Base-by-base conservation (phyloP, 225 moss, liverwort and hornwort species). In the Neckera pumila region DNA sequence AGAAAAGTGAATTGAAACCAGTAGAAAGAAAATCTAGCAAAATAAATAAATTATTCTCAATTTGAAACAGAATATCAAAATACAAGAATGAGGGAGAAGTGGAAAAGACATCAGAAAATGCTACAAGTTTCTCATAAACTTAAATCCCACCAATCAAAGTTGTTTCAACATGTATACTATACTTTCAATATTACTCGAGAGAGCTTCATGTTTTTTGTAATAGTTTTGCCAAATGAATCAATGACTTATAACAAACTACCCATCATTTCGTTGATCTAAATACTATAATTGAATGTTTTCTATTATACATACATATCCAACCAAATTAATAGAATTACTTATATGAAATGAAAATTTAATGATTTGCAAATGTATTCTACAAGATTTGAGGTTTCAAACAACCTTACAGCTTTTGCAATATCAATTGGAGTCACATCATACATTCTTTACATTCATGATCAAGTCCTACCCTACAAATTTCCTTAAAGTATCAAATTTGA, bases 71-170 rank as follows among this genome's bases (percentile, higher is more conserved):
- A 5, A 73, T 11, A 10, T 17, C 10, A 2, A 72, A 72, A 9
- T 9, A 17, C 6, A 15, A 3, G 6, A n/a, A 22, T 2, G 4
- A 67, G 3, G 4, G 1, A 67, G 1, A n/a, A 22, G 12, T 0
- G 2, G 12, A 67, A 67, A 67, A 12, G 12, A n/a, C n/a, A 67
- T 67, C 2, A n/a, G 22, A 22, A n/a, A 21, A 21, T 21, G n/a
- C 21, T 22, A 12, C 7, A 3, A 67, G 0, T 67, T n/a, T 67
- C 12, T 67, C 1, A 2, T 10, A 43, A 17, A 17, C 17, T 16
- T 26, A 1, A 28, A 28, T 17, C 10, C 17, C 27, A 43, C 45
- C 73, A 73, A 73, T 73, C 28, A 27, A 43, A 43, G 17, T 4
- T 28, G 43, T 10, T 73, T 4, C 17, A 73, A 43, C 4, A 16